These are phyloP conservation scores for Eurotiales sp. DNA, from an alignment of 2,329 filamentous ascomycete species.

Conservation along the genomic window DNA sequence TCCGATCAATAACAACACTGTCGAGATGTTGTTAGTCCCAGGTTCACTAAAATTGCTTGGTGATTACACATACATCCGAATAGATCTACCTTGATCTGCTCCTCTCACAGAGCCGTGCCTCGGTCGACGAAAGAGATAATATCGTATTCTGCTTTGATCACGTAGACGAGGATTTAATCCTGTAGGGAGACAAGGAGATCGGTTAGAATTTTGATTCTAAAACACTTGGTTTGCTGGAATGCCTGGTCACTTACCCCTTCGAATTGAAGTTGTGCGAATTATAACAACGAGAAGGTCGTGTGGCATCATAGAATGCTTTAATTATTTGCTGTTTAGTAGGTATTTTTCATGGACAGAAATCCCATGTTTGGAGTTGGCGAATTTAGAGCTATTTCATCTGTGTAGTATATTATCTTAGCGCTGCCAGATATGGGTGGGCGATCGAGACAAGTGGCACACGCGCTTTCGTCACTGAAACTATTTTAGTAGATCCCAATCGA, in stretches of 20 bases:
- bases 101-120: not conserved
- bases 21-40: not conserved
- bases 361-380: not conserved
- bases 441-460: not conserved
- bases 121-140: not conserved
- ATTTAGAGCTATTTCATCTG: not conserved
- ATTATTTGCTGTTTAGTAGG: not conserved
- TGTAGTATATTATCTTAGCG: not conserved
- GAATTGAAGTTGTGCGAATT: not conserved
- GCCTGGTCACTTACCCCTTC: not conserved
- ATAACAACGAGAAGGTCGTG: not conserved
- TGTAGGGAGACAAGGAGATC: not conserved
- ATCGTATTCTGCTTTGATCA: not conserved
- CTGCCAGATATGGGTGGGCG: not conserved
- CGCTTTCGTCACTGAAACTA: not conserved
- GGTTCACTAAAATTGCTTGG: not conserved
- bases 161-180: not conserved
- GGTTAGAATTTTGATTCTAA: not conserved
- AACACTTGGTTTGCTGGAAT: not conserved
- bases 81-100: not conserved
- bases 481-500: not conserved
- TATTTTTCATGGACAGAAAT: not conserved
- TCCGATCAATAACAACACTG: not conserved
- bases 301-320: not conserved
- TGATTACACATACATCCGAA: not conserved